These are phyloP conservation scores for Lanmaoa pseudosensibilis DNA, from an alignment of 768 basidiomycete species.

Conservation along the genomic window DNA sequence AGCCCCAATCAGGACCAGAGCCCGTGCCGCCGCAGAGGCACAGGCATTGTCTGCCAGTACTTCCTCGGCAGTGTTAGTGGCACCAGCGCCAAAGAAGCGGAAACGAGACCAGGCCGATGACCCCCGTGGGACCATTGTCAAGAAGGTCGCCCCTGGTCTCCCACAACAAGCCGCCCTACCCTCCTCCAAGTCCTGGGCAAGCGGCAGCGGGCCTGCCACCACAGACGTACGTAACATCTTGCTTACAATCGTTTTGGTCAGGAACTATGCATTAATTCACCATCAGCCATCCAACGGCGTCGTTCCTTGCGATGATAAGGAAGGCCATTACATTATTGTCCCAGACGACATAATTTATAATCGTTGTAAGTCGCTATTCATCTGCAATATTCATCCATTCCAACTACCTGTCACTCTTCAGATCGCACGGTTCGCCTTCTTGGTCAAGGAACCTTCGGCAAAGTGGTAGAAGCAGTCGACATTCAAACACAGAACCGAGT, in stretches of 20 bases:
- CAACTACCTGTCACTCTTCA: conserved; percentile 35
- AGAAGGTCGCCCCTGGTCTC: conserved; percentile 55
- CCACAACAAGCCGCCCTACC: conserved; percentile 51
- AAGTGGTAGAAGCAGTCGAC: conserved; percentile 94
- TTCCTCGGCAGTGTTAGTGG: conserved; percentile 61
- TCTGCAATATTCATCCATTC: conserved; percentile 1
- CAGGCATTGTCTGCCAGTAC: conserved; percentile 67
- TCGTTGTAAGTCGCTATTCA: conserved; percentile 60
- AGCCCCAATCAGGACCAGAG: conserved; percentile 79
- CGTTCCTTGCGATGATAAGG: conserved; percentile 91
- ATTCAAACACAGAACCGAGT: conserved; percentile 72
- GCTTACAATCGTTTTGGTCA: conserved; percentile 11
- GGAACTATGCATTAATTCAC: conserved; percentile 29
- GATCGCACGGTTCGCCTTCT: conserved; percentile 90
- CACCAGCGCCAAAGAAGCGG: conserved; percentile 80
- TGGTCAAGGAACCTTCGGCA: conserved; percentile 98
- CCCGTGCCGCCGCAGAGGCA: conserved; percentile 83
- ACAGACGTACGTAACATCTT: conserved; percentile 60
- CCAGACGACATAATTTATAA: conserved; percentile 85
- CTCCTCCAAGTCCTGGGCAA: conserved; percentile 65
- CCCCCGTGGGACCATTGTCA: conserved; percentile 62
- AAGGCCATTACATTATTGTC: conserved; percentile 97
- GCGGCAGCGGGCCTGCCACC: conserved; percentile 59
- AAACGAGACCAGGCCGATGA: conserved; percentile 77
- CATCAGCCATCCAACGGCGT: conserved; percentile 63